Percentiles rank a stretch among this genome's conserved stretches.
Evolutionary conservation across 768 basidiomycete genomes (phyloP).

Genomic region (Chlorophyllum brunneum): DNA sequence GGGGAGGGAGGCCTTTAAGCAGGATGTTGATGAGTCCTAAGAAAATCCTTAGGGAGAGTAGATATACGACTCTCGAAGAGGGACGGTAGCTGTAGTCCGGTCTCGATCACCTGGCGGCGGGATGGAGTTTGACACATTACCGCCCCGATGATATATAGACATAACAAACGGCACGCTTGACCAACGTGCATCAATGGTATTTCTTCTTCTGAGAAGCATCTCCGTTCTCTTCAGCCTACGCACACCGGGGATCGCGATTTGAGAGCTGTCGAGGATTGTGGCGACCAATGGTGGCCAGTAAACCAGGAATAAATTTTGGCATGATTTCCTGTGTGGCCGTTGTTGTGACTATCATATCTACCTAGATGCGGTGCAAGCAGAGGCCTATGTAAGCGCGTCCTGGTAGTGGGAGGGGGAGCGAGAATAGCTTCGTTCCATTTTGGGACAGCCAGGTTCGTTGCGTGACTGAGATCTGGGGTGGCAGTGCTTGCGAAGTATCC

Average conservation of each 20-base stretch:
- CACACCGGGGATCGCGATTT: no score
- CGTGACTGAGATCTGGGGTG: no score
- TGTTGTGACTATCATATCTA: background rate
- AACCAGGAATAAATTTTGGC: background rate
- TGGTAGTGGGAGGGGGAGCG: no score
- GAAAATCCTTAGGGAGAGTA: background rate
- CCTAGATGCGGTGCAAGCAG: background rate
- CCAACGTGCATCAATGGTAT: background rate
- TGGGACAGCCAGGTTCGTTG: no score
- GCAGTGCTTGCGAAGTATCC: no score
- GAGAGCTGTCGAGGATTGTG: background rate
- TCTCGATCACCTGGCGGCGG: background rate
- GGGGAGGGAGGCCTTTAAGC: no score
- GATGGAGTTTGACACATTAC: background rate
- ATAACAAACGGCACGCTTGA: background rate
- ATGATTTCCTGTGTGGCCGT: background rate
- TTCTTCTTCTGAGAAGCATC: background rate
- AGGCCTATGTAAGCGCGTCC: no score
- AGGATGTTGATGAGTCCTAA: background rate
- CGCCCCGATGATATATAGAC: conserved; percentile 5
- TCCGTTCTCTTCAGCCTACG: no score
- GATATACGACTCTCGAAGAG: conserved; percentile 1
- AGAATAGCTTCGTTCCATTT: no score
- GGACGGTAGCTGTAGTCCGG: background rate
- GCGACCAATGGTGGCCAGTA: background rate